phyloP scores from a whole-genome alignment of 768 basidiomycete genomes.

The Pholiota microspora region DNA sequence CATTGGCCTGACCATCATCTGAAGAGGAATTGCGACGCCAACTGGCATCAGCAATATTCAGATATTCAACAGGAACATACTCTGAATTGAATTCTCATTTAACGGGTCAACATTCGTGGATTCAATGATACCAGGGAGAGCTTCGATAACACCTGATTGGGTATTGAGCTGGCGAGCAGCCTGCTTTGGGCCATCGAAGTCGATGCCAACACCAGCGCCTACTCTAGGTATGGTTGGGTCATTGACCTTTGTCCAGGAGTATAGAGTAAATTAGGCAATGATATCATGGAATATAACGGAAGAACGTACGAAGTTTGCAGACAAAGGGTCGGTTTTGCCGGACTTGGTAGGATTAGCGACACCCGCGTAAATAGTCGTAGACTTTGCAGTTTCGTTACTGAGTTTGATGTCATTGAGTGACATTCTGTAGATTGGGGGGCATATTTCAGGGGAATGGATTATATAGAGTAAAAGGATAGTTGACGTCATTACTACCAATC shows the following conservation, averaged over 20 bases:
- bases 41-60: too few species aligned
- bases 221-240: slow-evolving; percentile 37
- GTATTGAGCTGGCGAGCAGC: slow-evolving; percentile 40
- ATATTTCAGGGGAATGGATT: slow-evolving; percentile 5
- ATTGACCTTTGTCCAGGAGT: slow-evolving; percentile 27
- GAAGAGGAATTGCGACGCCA: background rate
- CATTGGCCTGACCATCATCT: slow-evolving; percentile 10
- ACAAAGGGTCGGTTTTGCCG: slow-evolving; percentile 32
- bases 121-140: slow-evolving; percentile 56
- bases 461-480: slow-evolving; percentile 13
- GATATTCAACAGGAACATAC: background rate
- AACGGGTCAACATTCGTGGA: slow-evolving; percentile 51
- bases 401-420: slow-evolving; percentile 26
- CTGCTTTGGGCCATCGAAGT: slow-evolving; percentile 35
- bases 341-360: slow-evolving; percentile 45
- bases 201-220: slow-evolving; percentile 39
- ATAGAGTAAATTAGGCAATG: slow-evolving; percentile 11
- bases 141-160: slow-evolving; percentile 49
- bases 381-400: slow-evolving; percentile 22
- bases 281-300: too few species aligned
- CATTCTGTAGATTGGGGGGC: slow-evolving; percentile 25
- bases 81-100: slow-evolving; percentile 26
- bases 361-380: slow-evolving; percentile 39
- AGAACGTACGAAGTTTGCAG: slow-evolving; percentile 37
- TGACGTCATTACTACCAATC: slow-evolving; percentile 28